These are phyloP conservation scores for Didymella exigua DNA, from an alignment of 2,329 filamentous ascomycete species.

Conservation along the genomic window DNA sequence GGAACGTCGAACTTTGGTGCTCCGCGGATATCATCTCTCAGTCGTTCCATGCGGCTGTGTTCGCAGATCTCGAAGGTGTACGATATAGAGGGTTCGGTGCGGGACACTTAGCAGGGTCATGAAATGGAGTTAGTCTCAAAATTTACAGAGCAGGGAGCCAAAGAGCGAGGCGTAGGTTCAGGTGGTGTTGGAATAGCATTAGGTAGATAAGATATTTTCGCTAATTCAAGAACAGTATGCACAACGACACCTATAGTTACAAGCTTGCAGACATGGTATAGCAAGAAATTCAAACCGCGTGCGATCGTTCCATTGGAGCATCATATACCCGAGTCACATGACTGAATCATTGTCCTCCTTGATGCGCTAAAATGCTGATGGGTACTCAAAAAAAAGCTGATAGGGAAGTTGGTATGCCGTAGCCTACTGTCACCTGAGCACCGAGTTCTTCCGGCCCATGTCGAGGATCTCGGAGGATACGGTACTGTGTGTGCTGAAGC, in stretches of 20 bases:
- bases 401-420: not conserved
- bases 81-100: not conserved
- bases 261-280: slow-evolving; percentile 3
- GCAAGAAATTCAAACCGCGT: slow-evolving; percentile 3
- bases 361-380: slow-evolving; percentile 14
- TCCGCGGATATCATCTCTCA: not conserved
- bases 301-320: not conserved
- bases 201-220: slow-evolving; percentile 14
- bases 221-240: slow-evolving; percentile 13
- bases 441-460: slow-evolving; percentile 31
- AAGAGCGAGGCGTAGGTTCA: no score
- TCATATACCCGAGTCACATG: not conserved
- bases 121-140: no score
- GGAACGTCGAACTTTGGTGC: not conserved
- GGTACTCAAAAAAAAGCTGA: slow-evolving; percentile 11
- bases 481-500: slow-evolving; percentile 45
- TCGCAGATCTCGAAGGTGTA: not conserved
- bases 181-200: slow-evolving; percentile 8
- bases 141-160: no score
- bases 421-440: slow-evolving; percentile 19
- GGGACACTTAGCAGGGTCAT: not conserved
- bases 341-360: not conserved
- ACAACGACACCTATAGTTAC: slow-evolving; percentile 12
- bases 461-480: slow-evolving; percentile 50
- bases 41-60: not conserved